These are phyloP conservation scores for Calonectria honghensis DNA, from an alignment of 2,329 filamentous ascomycete species.

Conservation along the genomic window DNA sequence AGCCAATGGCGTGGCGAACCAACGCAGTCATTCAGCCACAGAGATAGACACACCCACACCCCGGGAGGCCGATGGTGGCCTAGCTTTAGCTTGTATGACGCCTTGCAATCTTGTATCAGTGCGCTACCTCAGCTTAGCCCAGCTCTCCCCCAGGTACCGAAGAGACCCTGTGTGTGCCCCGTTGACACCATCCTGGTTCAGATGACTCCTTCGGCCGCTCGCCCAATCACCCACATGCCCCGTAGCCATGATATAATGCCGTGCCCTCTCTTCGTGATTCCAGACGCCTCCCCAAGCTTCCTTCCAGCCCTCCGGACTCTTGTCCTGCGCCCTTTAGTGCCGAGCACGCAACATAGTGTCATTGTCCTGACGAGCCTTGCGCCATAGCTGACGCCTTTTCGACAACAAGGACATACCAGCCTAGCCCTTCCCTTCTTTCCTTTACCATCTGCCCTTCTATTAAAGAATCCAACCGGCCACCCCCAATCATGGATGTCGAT, in stretches of 20 bases:
- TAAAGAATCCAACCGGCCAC: constrained; percentile 4
- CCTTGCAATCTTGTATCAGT: constrained; percentile 25
- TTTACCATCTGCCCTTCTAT: neutral
- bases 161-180: constrained; percentile 19
- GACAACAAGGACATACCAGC: constrained; percentile 41
- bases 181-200: constrained; percentile 48
- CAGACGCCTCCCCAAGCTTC: constrained; percentile 50
- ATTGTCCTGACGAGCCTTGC: constrained; percentile 40
- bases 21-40: constrained; percentile 28
- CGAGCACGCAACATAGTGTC: constrained; percentile 51
- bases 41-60: constrained; percentile 18
- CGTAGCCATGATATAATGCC: constrained; percentile 49
- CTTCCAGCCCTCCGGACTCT: constrained; percentile 40
- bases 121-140: constrained; percentile 24
- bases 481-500: constrained; percentile 46
- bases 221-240: constrained; percentile 45
- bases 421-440: neutral
- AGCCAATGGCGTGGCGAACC: constrained; percentile 11
- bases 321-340: constrained; percentile 45
- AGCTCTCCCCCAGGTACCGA: constrained; percentile 25
- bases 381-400: constrained; percentile 50
- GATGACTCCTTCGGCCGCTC: constrained; percentile 51
- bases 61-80: constrained; percentile 31
- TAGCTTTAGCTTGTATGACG: constrained; percentile 18
- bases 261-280: constrained; percentile 45